Evolutionary conservation across 2,329 filamentous ascomycete genomes (phyloP).

Genomic region (Xylaria sp.): DNA sequence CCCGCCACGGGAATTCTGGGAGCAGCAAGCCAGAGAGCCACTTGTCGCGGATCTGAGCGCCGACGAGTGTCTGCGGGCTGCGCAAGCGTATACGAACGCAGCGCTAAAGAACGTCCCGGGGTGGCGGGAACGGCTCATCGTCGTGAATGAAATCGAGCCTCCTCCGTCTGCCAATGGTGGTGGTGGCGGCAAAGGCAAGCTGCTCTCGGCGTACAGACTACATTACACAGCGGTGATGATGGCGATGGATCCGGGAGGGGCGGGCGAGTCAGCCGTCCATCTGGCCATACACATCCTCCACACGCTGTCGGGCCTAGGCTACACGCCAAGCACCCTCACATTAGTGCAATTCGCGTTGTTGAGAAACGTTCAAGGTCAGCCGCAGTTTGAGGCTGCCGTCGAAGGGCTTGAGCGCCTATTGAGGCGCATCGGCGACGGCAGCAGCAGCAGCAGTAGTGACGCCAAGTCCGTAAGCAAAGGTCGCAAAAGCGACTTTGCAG

Average conservation of each 20-base stretch:
- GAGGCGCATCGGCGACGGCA: slow-evolving; percentile 42
- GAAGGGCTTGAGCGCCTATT: slow-evolving; percentile 39
- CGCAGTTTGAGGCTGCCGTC: slow-evolving; percentile 38
- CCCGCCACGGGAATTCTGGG: slow-evolving; percentile 48
- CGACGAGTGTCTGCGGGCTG: slow-evolving; percentile 41
- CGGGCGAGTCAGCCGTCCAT: slow-evolving; percentile 13
- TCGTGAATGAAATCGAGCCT: slow-evolving; percentile 20
- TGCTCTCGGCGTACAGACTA: slow-evolving; percentile 42
- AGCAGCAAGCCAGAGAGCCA: slow-evolving; percentile 17
- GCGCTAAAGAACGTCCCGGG: slow-evolving; percentile 39
- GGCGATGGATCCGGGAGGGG: slow-evolving; percentile 2
- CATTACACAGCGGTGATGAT: slow-evolving; percentile 51
- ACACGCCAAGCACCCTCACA: slow-evolving; percentile 53
- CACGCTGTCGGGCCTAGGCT: slow-evolving; percentile 49
- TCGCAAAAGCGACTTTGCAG: slow-evolving; percentile 32
- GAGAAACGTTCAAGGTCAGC: slow-evolving; percentile 16
- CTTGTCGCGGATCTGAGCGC: slow-evolving; percentile 40
- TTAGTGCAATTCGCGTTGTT: slow-evolving; percentile 43
- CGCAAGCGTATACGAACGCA: slow-evolving; percentile 43
- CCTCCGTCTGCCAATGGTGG: neutral
- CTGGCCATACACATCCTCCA: slow-evolving; percentile 52
- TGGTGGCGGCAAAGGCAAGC: neutral
- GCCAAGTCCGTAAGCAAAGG: slow-evolving; percentile 5
- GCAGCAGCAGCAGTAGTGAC: slow-evolving; percentile 9
- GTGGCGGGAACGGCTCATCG: slow-evolving; percentile 44